Base-by-base conservation (phyloP, 257 asterid species). In the Petrea volubilis region DNA sequence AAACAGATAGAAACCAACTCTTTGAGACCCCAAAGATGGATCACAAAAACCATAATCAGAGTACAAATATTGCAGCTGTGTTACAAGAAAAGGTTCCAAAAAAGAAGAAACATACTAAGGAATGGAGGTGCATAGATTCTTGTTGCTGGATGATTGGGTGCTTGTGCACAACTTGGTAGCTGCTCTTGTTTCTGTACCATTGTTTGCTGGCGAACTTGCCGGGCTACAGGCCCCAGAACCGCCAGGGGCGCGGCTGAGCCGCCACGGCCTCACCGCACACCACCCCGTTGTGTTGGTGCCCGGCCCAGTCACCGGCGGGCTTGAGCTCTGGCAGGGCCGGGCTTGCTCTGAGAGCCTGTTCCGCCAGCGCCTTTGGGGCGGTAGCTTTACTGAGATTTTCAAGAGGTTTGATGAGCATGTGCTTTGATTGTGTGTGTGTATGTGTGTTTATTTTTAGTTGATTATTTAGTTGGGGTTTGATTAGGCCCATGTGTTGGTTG, bases 401-500 rank as follows among this genome's bases (percentile, higher is more conserved):
- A 49, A 49, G 56, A 91, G 97, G 98, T 90, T 60, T 34, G 78
- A 36, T 43, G 78, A 44, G 15, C 51, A 59, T 31, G 27, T 6
- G 8, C 5, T 49, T 53, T 9, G 7, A 44, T 20, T 24, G 1
- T 11, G 2, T 20, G 50, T 25, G 27, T 53, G 23, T n/a, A 0
- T 40, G 36, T 36, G 3, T 15, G 5, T 8, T 14, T 34, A 33
- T 0, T 8, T 28, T 70, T 20, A 7, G 29, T 52, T 36, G 20
- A 7, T 52, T 1, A 40, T 10, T 27, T 4, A n/a, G 27, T 18
- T 64, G 57, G 61, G 50, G 63, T 77, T 29, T 75, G 43, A 15
- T 47, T 47, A 93, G 98, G 96, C 98, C 98, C 2, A 68, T 82
- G 87, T 94, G 98, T 68, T 91, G 96, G 97, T 74, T 94, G 89